A percentile compares a stretch with the other conserved stretches of the same genome.
Conservation (phyloP, 2,329 filamentous ascomycete genomes). For the Neoascochyta sp. region DNA sequence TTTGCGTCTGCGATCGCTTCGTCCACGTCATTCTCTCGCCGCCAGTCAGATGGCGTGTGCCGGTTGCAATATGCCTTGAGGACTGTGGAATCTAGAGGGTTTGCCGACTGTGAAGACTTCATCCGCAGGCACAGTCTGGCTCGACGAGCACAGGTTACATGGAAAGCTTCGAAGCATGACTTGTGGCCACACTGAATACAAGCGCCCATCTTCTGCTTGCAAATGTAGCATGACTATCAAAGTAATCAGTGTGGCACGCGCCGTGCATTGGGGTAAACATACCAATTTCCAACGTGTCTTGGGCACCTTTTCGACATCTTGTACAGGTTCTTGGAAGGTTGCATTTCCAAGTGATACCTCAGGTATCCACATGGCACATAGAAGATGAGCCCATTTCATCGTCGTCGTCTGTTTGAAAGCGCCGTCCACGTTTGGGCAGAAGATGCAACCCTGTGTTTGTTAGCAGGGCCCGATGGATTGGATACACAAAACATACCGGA, state of each 20-base stretch:
- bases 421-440: constrained; percentile 95
- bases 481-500: constrained; percentile 20
- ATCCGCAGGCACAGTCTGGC: constrained; percentile 89
- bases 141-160: constrained; percentile 89
- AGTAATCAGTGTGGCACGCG: constrained; percentile 11
- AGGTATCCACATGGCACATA: constrained; percentile 98
- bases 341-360: constrained; percentile 94
- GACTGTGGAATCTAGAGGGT: constrained; percentile 74
- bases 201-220: constrained; percentile 94
- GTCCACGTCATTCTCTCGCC: constrained; percentile 78
- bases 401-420: constrained; percentile 98
- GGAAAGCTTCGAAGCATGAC: constrained; percentile 93
- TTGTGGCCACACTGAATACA: constrained; percentile 99
- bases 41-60: constrained; percentile 86
- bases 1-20: constrained; percentile 77
- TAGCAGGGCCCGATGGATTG: constrained; percentile 10
- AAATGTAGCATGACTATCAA: constrained; percentile 77
- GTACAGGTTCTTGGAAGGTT: constrained; percentile 97
- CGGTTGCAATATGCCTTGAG: constrained; percentile 95
- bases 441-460: constrained; percentile 64
- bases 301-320: constrained; percentile 96
- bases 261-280: constrained; percentile 13
- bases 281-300: constrained; percentile 85
- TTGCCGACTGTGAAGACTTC: constrained; percentile 82
- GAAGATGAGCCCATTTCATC: constrained; percentile 92